Base-by-base conservation (phyloP, 106 monocot genomes). In the Agapanthus africanus region DNA sequence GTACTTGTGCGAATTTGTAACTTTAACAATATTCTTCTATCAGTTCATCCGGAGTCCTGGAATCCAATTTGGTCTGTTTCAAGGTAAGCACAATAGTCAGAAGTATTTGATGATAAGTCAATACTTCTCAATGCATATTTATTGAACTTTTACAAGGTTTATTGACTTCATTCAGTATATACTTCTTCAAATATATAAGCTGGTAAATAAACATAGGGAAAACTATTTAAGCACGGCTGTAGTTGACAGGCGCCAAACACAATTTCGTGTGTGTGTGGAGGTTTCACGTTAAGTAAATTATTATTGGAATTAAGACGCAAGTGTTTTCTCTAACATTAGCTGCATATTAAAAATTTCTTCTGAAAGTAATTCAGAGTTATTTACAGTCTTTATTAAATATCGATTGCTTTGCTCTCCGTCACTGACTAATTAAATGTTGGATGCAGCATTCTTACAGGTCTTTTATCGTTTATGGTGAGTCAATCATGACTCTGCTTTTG, bases 31-130 rank as follows among this genome's bases (percentile, higher is more conserved):
- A 63, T 22, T 70, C 49, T 34, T 76, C 51, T 84, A 77, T 64
- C 85, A 99, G 97, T 99, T 85, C 97, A 99, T 73, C 97, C 97
- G 35, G 97, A 99, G 79, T 81, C 90, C 35, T 99, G 97, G 97
- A 99, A 99, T 83, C 97, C 97, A 52, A 93, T 99, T 34, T 99
- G 97, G 97, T 99, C 97, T 46, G 89, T 90, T 11, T 84, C 97
- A 75, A 99, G 97, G 97, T 99, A 68, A 9, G 78, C 9, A 4
- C n/a, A 34, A 61, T n/a, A 51, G 28, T 51, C 50, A 1, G 27
- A 21, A 35, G 35, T 19, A 23, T n/a, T 6, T 34, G 35, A 36
- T 61, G 61, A 61, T 61, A 61, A 36, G 36, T 35, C 36, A 18
- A 61, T 61, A 61, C n/a, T 10, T 59, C n/a, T 30, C 4, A 0